Evolutionary conservation across 2,329 filamentous ascomycete species (phyloP), one percentile per base, ranked within the genome.

Genomic region (Ophiostoma pallidulum): DNA sequence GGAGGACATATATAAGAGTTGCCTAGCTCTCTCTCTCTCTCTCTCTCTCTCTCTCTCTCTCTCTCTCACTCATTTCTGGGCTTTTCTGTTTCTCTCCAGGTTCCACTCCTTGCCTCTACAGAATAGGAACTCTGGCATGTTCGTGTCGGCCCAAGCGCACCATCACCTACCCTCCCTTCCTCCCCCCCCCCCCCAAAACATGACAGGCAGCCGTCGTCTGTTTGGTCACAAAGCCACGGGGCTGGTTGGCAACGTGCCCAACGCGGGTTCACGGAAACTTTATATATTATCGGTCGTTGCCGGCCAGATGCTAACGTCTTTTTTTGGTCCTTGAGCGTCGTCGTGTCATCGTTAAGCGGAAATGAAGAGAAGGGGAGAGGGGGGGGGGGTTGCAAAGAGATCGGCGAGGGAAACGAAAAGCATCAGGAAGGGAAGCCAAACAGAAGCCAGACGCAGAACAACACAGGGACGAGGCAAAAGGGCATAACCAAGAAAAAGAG

Each of bases 221-320:
- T n/a, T n/a, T n/a, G n/a, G n/a, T n/a, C n/a, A n/a, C n/a, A n/a
- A n/a, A n/a, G n/a, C n/a, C n/a, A n/a, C n/a, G n/a, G n/a, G n/a
- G n/a, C n/a, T n/a, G n/a, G n/a, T n/a, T n/a, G n/a, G 19, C 35
- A 20, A 19, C 3, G 18, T 7, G 7, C 16, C 16, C n/a, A 31
- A 24, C 24, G 1, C 12, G 9, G 9, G 18, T 35, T 40, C 37
- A 32, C 12, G 28, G 29, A 45, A 50, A 40, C 29, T 31, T 10
- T 45, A 29, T 54, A 42, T 53, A 53, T 51, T 52, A 51, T 54
- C 43, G 55, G 54, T 56, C 54, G 54, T 57, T 45, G 54, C 55
- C 54, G 55, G 52, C 54, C 55, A 50, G 46, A 45, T 49, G 43
- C 42, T 48, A 45, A 47, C 28, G 47, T 53, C 51, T 56, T 54